Percentiles rank a stretch among this genome's conserved stretches.
phyloP scores from a whole-genome alignment of 139 green algal species.

The Deuterostichococcus epilithicus region DNA sequence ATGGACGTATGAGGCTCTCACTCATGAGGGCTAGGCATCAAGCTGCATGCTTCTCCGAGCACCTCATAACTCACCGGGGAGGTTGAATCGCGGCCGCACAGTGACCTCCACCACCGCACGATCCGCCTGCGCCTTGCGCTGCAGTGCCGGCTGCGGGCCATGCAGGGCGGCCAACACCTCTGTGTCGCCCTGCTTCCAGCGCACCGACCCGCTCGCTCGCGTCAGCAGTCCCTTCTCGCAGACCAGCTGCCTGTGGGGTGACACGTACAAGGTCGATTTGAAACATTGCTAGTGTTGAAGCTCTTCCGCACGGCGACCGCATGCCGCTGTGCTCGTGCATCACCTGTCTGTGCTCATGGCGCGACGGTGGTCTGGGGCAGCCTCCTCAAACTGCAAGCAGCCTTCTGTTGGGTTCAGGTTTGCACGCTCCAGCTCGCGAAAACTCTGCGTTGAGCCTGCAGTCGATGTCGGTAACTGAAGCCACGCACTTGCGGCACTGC shows the following conservation, averaged over 20 bases:
- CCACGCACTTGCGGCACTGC: too few species aligned
- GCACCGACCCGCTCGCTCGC: slow-evolving; percentile 60
- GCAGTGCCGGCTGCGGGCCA: slow-evolving; percentile 40
- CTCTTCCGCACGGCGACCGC: too few species aligned
- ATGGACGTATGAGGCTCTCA: neutral
- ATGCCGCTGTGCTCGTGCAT: too few species aligned
- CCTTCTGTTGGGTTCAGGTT: too few species aligned
- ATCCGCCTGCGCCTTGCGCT: slow-evolving; percentile 53
- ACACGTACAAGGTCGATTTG: too few species aligned
- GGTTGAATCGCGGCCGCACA: slow-evolving; percentile 44
- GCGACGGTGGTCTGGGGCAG: too few species aligned
- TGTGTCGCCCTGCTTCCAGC: slow-evolving; percentile 54
- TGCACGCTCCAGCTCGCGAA: too few species aligned
- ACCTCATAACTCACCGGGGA: slow-evolving; percentile 29
- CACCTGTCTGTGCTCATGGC: too few species aligned
- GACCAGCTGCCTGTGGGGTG: slow-evolving; percentile 32
- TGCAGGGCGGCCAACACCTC: slow-evolving; percentile 59
- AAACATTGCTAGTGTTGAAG: too few species aligned
- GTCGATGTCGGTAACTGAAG: too few species aligned
- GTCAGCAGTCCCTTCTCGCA: slow-evolving; percentile 54
- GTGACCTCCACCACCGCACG: slow-evolving; percentile 55
- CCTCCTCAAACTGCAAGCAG: too few species aligned
- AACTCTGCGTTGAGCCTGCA: too few species aligned
- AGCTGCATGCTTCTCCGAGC: neutral
- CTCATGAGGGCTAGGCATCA: neutral